Evolutionary conservation across 129 eudicot genomes (phyloP), one percentile per base, ranked within the genome.

Genomic region (Chrysanthemum makinoi): DNA sequence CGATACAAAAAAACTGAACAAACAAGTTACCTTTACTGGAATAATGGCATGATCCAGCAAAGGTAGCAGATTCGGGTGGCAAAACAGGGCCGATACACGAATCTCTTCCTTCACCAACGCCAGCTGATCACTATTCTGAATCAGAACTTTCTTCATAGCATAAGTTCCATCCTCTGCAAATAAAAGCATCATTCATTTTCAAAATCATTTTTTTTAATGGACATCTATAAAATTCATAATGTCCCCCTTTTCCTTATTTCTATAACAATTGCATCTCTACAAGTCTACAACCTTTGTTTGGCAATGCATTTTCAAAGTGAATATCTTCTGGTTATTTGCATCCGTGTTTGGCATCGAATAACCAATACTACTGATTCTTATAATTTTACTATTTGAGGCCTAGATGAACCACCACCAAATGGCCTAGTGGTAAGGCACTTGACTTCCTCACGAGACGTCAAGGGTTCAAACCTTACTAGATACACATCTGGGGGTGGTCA

Each of bases 101-200:
- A 93, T 89, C 88, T 93, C 98, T 76, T 93, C 96, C 82, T 87
- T 89, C 80, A 93, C 96, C 83, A 87, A 66, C 78, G 89, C 98
- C 84, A 93, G 67, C 52, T 93, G 98, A 53, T 93, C 98, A 48
- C 39, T 80, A 70, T 81, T 93, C 74, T 93, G 98, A 72, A 93
- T 89, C 69, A 93, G 77, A 72, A 93, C 95, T 82, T 93, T 93
- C 85, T 89, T 93, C 98, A 93, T 89, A 44, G 98, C 98, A 80
- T 93, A 93, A 49, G 98, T 93, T 78, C 98, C 98, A 87, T 92
- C 98, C 74, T 83, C 98, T 92, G 79, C 86, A 83, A 10, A 77
- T 18, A 39, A 47, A 67, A 72, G 8, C 18, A n/a, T 17, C 47
- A 35, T 59, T 58, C 54, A 59, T 51, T 44, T 61, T 64, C 30